A percentile compares a stretch with the other conserved stretches of the same genome.
Conservation (phyloP, 2,329 filamentous ascomycete genomes). For the Trichoderma atroviride region DNA sequence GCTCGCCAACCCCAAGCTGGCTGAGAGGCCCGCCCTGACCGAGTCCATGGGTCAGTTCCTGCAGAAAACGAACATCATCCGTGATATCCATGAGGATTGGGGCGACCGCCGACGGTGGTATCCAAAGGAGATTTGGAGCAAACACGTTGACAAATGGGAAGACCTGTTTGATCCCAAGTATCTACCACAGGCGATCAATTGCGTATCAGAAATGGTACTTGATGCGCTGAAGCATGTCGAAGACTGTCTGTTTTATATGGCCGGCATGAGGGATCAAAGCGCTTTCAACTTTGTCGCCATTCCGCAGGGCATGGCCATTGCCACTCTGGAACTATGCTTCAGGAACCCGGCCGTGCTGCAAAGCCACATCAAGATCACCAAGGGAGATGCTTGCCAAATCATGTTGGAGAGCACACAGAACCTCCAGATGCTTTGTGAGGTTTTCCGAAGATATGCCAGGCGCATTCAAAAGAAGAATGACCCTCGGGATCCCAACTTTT, state of each 20-base stretch:
- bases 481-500: slow-evolving; percentile 86
- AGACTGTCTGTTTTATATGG: slow-evolving; percentile 97
- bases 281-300: slow-evolving; percentile 99
- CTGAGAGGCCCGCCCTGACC: slow-evolving; percentile 77
- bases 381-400: slow-evolving; percentile 86
- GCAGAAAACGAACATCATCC: slow-evolving; percentile 98
- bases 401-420: slow-evolving; percentile 96
- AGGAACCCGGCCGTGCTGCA: slow-evolving; percentile 85
- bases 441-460: slow-evolving; percentile 77
- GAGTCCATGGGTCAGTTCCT: slow-evolving; percentile 98
- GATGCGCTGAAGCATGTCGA: slow-evolving; percentile 85
- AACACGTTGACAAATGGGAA: slow-evolving; percentile 86
- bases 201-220: slow-evolving; percentile 91
- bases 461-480: slow-evolving; percentile 93
- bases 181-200: slow-evolving; percentile 75
- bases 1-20: slow-evolving; percentile 82
- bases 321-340: slow-evolving; percentile 89
- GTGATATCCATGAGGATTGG: slow-evolving; percentile 88
- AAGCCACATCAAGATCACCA: slow-evolving; percentile 93
- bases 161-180: slow-evolving; percentile 86
- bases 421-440: slow-evolving; percentile 74
- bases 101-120: slow-evolving; percentile 89
- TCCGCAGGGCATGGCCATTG: slow-evolving; percentile 95
- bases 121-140: slow-evolving; percentile 95
- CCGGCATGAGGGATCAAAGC: slow-evolving; percentile 90